Evolutionary conservation across 768 basidiomycete genomes (phyloP).

Genomic region (Tylopilus intermedius): DNA sequence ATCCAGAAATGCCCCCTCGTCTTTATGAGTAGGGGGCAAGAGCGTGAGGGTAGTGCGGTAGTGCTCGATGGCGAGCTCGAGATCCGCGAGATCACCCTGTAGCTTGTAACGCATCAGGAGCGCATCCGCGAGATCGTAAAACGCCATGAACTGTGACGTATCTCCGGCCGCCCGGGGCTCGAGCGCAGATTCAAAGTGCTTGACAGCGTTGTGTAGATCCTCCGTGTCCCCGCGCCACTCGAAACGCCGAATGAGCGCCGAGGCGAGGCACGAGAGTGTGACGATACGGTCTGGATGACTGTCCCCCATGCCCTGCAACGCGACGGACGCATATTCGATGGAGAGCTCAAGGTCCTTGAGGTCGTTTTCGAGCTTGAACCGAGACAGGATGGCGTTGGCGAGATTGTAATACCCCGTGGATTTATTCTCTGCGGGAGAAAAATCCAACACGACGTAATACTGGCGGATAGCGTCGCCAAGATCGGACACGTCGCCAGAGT

Average conservation of each 20-base stretch:
- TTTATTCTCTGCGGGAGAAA: constrained; percentile 14
- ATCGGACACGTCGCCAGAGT: constrained; percentile 17
- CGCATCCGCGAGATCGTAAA: constrained; percentile 27
- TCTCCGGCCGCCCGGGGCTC: constrained; percentile 14
- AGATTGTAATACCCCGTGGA: constrained; percentile 25
- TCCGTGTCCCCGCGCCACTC: constrained; percentile 7
- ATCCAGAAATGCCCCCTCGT: constrained; percentile 13
- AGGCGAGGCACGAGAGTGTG: constrained; percentile 21
- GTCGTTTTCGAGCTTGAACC: constrained; percentile 21
- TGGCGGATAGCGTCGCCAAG: constrained; percentile 22
- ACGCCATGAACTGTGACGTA: constrained; percentile 10
- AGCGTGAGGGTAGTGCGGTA: constrained; percentile 19
- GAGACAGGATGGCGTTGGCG: constrained; percentile 28
- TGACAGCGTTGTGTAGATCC: constrained; percentile 29
- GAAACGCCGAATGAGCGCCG: constrained; percentile 23
- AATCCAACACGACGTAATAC: constrained; percentile 20
- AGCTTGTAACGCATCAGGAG: constrained; percentile 26
- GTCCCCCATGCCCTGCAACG: constrained; percentile 13
- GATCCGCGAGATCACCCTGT: constrained; percentile 17
- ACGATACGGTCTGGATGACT: constrained; percentile 16
- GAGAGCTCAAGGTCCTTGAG: constrained; percentile 20
- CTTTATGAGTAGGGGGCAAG: constrained; percentile 12
- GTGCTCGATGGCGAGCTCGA: constrained; percentile 26
- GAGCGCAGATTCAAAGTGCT: constrained; percentile 19
- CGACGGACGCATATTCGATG: constrained; percentile 18